A percentile compares a stretch with the other conserved stretches of the same genome.
These are phyloP conservation scores for Claviceps sp. DNA, from an alignment of 2,329 filamentous ascomycete genomes.

Conservation along the genomic window DNA sequence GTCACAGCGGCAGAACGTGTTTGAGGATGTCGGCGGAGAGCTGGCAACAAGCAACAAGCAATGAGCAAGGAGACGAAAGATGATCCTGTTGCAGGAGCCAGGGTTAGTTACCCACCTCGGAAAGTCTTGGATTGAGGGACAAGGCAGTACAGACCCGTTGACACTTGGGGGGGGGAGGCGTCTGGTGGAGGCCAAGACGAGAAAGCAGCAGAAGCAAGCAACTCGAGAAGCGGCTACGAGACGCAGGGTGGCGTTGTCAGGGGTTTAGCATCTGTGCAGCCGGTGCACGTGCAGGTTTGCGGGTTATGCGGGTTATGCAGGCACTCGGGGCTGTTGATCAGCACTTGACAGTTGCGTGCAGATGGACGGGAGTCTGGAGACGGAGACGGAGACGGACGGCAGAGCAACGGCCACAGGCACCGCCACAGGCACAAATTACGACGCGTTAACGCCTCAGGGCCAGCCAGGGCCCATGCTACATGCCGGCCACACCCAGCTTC, in stretches of 20 bases:
- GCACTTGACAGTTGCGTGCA: background rate
- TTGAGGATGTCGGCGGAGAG: background rate
- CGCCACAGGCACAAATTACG: too few species aligned
- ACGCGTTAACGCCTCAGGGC: too few species aligned
- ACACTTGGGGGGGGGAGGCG: background rate
- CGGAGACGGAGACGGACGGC: background rate
- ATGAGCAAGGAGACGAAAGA: background rate
- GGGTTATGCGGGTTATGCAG: too few species aligned
- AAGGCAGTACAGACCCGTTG: background rate
- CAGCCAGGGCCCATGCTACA: too few species aligned
- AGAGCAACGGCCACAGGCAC: too few species aligned
- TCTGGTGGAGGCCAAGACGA: too few species aligned
- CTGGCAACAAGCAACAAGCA: background rate
- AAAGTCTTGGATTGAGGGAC: conserved; percentile 1
- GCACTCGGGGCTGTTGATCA: background rate
- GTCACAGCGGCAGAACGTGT: background rate
- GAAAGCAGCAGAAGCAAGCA: too few species aligned
- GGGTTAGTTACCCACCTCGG: background rate
- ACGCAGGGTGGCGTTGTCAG: conserved; percentile 6
- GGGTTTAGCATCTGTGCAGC: background rate
- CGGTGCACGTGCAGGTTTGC: background rate
- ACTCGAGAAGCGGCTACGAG: background rate
- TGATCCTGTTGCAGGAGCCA: background rate
- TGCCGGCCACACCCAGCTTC: too few species aligned
- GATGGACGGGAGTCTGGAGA: background rate